phyloP scores from a whole-genome alignment of 305 asterid species.

The Euphrasia arctica region DNA sequence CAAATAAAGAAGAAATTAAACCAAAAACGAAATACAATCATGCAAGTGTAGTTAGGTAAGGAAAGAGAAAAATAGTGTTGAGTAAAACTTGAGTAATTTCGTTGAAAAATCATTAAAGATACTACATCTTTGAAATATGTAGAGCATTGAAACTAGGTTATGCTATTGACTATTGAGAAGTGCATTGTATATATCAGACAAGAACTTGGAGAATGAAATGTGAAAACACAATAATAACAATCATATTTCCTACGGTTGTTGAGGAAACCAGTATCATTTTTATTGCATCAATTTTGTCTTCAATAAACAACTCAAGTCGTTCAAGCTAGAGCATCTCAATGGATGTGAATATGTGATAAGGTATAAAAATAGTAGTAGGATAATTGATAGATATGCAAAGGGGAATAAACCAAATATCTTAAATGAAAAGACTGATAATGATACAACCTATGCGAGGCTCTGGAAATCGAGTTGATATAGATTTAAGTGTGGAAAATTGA shows the following conservation, averaged over 20 bases:
- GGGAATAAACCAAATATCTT: background rate
- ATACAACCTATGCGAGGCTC: background rate
- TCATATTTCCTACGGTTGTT: background rate
- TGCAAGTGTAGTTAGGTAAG: background rate
- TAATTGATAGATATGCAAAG: background rate
- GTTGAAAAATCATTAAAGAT: background rate
- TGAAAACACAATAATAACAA: background rate
- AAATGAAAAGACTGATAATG: background rate
- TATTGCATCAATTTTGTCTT: background rate
- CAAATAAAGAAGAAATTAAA: slow-evolving; percentile 1
- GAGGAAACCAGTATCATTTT: background rate
- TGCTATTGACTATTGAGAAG: slow-evolving; percentile 4
- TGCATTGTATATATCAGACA: background rate
- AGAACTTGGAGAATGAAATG: background rate
- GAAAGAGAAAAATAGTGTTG: slow-evolving; percentile 4
- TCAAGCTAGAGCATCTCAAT: background rate
- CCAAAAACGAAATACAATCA: background rate
- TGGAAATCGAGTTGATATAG: background rate
- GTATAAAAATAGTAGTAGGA: background rate
- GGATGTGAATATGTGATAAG: background rate
- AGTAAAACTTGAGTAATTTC: background rate
- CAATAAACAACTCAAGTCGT: background rate
- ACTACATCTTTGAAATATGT: background rate
- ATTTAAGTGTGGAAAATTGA: background rate
- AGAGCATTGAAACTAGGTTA: background rate